Evolutionary conservation across 495 filamentous ascomycete genomes (phyloP).

Genomic region (Aspergillus kassunensis): DNA sequence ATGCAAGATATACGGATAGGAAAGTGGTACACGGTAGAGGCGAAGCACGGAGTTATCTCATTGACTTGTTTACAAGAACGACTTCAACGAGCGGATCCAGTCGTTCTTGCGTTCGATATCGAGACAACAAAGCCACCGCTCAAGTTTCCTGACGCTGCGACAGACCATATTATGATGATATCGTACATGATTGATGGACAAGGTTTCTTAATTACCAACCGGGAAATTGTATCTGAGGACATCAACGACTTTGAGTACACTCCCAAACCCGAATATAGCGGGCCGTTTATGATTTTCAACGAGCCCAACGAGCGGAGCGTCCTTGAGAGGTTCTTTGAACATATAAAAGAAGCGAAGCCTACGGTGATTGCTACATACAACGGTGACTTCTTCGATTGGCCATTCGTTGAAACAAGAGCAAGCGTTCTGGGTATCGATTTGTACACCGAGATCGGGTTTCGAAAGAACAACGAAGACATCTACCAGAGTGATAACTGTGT

Average conservation of each 20-base stretch:
- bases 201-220: slow-evolving; percentile 96
- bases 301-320: slow-evolving; percentile 88
- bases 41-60: slow-evolving; percentile 81
- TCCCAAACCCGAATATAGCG: slow-evolving; percentile 91
- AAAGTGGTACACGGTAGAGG: slow-evolving; percentile 95
- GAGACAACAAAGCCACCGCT: slow-evolving; percentile 95
- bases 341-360: slow-evolving; percentile 90
- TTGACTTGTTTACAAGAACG: slow-evolving; percentile 85
- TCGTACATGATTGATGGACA: slow-evolving; percentile 99
- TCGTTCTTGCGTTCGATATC: slow-evolving; percentile 97
- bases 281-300: slow-evolving; percentile 96
- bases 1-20: slow-evolving; percentile 81
- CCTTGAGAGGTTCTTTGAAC: slow-evolving; percentile 88
- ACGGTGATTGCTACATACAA: slow-evolving; percentile 99
- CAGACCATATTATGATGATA: slow-evolving; percentile 99
- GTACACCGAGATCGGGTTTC: slow-evolving; percentile 97
- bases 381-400: slow-evolving; percentile 99
- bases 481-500: slow-evolving; percentile 93
- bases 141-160: slow-evolving; percentile 94
- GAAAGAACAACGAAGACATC: slow-evolving; percentile 90
- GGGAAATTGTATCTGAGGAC: slow-evolving; percentile 96
- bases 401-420: slow-evolving; percentile 90
- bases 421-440: slow-evolving; percentile 97
- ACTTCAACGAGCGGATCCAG: slow-evolving; percentile 82
- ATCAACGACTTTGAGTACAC: slow-evolving; percentile 99